Conservation (phyloP, 345 rosid species). For the Erucastrum elatum region DNA sequence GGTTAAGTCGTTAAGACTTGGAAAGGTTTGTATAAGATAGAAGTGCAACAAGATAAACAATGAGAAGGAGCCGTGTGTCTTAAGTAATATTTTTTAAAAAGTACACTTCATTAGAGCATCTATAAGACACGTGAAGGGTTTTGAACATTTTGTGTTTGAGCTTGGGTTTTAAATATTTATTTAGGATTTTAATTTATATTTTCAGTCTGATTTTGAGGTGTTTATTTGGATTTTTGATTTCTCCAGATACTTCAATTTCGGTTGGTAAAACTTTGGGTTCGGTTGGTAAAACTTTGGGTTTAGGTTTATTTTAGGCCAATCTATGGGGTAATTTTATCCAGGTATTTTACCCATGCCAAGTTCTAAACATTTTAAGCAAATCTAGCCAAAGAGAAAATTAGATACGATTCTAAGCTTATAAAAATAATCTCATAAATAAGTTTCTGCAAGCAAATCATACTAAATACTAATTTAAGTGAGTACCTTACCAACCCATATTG, state of each 20-base stretch:
- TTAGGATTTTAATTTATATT: too few relatives aligned
- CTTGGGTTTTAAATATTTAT: too few relatives aligned
- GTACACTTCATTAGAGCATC: too few relatives aligned
- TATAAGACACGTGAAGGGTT: too few relatives aligned
- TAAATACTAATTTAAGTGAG: conserved; percentile 1
- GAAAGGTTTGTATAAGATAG: too few relatives aligned
- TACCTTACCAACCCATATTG: conserved; percentile 22
- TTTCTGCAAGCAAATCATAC: conserved; percentile 21
- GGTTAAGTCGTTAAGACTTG: too few relatives aligned
- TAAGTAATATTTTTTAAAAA: too few relatives aligned
- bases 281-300: neutral
- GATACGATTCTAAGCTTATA: neutral
- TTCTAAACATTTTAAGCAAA: neutral
- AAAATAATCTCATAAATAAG: neutral
- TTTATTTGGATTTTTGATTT: neutral
- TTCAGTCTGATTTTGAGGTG: neutral
- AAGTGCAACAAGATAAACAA: too few relatives aligned
- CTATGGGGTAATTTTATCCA: neutral
- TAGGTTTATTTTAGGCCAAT: neutral
- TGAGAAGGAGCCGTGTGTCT: too few relatives aligned
- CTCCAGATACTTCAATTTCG: neutral
- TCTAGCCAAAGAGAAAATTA: neutral
- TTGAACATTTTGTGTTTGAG: too few relatives aligned
- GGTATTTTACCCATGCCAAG: neutral
- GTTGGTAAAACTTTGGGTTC: neutral